Conservation (phyloP, 495 filamentous ascomycete species). For the Xanthoparmelia taractica region DNA sequence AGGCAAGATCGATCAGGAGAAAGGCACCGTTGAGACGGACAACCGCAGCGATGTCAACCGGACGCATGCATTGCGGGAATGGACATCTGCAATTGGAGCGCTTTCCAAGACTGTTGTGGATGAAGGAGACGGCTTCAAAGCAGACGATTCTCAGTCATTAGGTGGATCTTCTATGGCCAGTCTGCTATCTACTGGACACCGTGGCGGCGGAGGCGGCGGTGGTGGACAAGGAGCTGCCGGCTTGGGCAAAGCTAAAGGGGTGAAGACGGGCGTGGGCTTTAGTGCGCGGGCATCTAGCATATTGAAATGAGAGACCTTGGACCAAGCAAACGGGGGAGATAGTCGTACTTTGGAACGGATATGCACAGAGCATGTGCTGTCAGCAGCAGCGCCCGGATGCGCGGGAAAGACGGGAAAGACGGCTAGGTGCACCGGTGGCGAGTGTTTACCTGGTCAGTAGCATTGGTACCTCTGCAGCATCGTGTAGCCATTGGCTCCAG, state of each 20-base stretch:
- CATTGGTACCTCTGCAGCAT: slow-evolving; percentile 4
- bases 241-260: slow-evolving; percentile 14
- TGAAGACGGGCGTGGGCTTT: slow-evolving; percentile 17
- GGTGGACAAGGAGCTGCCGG: slow-evolving; percentile 8
- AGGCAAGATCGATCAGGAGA: slow-evolving; percentile 83
- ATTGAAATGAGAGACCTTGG: slow-evolving; percentile 8
- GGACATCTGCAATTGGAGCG: slow-evolving; percentile 57
- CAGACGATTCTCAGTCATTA: slow-evolving; percentile 25
- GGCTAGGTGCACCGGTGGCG: not conserved
- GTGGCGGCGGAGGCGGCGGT: slow-evolving; percentile 10
- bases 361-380: slow-evolving; percentile 2
- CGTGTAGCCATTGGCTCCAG: not conserved
- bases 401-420: not conserved
- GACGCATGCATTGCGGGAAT: slow-evolving; percentile 62
- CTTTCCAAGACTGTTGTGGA: slow-evolving; percentile 60
- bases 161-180: slow-evolving; percentile 17
- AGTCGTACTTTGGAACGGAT: not conserved
- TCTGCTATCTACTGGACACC: slow-evolving; percentile 13
- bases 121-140: slow-evolving; percentile 64
- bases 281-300: not conserved
- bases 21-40: slow-evolving; percentile 73
- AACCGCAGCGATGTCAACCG: slow-evolving; percentile 67
- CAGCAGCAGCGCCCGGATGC: not conserved
- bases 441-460: slow-evolving; percentile 8
- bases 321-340: not conserved